A percentile compares a stretch with the other conserved stretches of the same genome.
phyloP scores from a whole-genome alignment of 805 yeast genomes.

The Helenozyma rhizophorensis region DNA sequence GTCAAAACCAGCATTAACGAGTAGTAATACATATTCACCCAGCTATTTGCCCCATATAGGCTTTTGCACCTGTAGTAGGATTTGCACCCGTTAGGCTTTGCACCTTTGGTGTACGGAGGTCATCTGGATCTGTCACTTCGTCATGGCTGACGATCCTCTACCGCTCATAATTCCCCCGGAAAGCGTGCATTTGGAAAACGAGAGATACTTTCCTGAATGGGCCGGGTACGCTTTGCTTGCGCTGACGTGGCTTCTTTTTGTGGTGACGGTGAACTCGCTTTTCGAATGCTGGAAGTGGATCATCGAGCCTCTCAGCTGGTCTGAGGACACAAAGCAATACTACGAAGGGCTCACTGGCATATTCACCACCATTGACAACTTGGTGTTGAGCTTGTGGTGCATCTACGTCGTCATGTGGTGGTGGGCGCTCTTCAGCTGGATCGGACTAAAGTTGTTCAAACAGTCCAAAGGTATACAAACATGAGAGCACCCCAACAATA shows the following conservation, averaged over 20 bases:
- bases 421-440: conserved; percentile 78
- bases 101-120: background rate
- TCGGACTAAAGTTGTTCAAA: conserved; percentile 73
- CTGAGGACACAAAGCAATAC: conserved; percentile 7
- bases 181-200: conserved; percentile 3
- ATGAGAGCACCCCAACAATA: no score
- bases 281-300: conserved; percentile 33
- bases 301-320: conserved; percentile 23
- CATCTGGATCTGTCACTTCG: no score
- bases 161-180: conserved; percentile 13
- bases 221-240: conserved; percentile 29
- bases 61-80: no score
- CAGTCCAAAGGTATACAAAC: conserved; percentile 63
- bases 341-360: conserved; percentile 10
- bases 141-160: conserved; percentile 13
- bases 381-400: conserved; percentile 34
- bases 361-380: conserved; percentile 24
- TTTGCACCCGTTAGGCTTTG: background rate
- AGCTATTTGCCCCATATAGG: no score
- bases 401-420: conserved; percentile 41
- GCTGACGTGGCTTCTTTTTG: conserved; percentile 29
- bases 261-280: conserved; percentile 31
- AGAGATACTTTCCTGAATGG: conserved; percentile 2
- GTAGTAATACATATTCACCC: conserved; percentile 4
- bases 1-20: conserved; percentile 27